Evolutionary conservation across 2,329 filamentous ascomycete species (phyloP).

Genomic region (Pleomassaria siparia): DNA sequence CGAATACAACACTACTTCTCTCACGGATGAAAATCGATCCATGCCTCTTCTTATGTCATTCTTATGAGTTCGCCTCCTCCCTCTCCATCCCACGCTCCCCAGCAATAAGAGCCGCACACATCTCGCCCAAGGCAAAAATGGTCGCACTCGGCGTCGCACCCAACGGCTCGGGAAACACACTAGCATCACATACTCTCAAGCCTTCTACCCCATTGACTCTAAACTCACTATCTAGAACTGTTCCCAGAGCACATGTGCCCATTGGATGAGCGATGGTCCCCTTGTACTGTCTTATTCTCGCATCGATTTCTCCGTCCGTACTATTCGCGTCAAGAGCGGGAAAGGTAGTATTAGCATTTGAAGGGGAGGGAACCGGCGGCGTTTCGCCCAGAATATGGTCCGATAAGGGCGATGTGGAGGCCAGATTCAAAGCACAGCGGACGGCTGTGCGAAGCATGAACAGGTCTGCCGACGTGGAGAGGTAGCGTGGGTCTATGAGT

Average conservation of each 20-base stretch:
- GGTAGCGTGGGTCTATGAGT: constrained; percentile 22
- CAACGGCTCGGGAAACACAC: constrained; percentile 12
- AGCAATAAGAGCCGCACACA: constrained; percentile 23
- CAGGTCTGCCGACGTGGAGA: constrained; percentile 25
- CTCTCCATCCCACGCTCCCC: constrained; percentile 2
- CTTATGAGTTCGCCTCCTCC: no score
- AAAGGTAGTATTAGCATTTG: background rate
- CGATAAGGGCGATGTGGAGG: constrained; percentile 9
- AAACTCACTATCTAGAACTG: constrained; percentile 17
- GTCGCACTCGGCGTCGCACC: constrained; percentile 22
- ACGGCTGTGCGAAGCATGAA: constrained; percentile 19
- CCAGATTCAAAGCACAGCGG: constrained; percentile 12
- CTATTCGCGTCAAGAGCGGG: constrained; percentile 12
- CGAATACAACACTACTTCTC: background rate
- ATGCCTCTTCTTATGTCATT: no score
- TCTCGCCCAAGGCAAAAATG: constrained; percentile 23
- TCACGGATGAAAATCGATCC: no score
- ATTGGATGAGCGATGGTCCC: constrained; percentile 9
- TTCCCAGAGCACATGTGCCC: constrained; percentile 21
- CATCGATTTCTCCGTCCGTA: constrained; percentile 29
- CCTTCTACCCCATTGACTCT: constrained; percentile 18
- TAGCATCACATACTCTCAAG: constrained; percentile 42
- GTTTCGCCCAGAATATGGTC: constrained; percentile 11
- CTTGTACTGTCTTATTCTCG: constrained; percentile 9
- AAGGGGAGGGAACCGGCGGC: constrained; percentile 7